These are phyloP conservation scores for Rhodocollybia butyracea DNA, from an alignment of 768 basidiomycete species.

Conservation along the genomic window DNA sequence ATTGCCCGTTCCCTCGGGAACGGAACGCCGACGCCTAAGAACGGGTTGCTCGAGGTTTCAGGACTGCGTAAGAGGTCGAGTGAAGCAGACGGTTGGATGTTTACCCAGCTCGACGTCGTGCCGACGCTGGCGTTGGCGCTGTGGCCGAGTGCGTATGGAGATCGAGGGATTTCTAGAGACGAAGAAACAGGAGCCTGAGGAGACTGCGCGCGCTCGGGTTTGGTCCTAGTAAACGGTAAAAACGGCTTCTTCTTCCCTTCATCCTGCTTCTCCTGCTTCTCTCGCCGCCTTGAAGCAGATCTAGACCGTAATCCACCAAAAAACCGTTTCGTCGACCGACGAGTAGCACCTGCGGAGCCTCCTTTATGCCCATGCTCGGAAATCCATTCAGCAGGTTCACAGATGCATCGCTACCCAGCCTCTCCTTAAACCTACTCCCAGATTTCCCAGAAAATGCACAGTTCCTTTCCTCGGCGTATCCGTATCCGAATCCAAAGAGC, in stretches of 20 bases:
- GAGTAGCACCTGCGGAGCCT: not conserved
- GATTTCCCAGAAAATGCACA: constrained; percentile 1
- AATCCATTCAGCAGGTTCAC: not conserved
- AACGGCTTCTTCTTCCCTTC: constrained; percentile 2
- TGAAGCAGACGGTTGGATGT: not conserved
- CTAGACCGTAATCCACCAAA: constrained; percentile 1
- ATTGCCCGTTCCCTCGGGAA: not conserved
- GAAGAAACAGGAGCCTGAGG: not conserved
- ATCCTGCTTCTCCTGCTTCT: not conserved
- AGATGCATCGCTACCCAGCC: constrained; percentile 1
- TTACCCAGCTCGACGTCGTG: not conserved
- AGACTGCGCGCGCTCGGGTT: not conserved
- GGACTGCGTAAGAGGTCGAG: constrained; percentile 2
- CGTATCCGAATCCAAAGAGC: not conserved
- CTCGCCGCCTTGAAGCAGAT: not conserved
- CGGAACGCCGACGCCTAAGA: not conserved
- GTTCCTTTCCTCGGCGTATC: not conserved
- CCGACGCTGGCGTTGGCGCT: not conserved
- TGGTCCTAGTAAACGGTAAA: not conserved
- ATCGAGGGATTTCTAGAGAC: not conserved
- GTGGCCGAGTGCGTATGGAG: not conserved
- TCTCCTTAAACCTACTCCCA: constrained; percentile 8
- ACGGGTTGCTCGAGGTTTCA: not conserved
- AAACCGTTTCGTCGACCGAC: not conserved
- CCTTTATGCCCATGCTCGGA: not conserved